These are phyloP conservation scores for Fagus sylvatica DNA, from an alignment of 306 rosid species.

Conservation along the genomic window DNA sequence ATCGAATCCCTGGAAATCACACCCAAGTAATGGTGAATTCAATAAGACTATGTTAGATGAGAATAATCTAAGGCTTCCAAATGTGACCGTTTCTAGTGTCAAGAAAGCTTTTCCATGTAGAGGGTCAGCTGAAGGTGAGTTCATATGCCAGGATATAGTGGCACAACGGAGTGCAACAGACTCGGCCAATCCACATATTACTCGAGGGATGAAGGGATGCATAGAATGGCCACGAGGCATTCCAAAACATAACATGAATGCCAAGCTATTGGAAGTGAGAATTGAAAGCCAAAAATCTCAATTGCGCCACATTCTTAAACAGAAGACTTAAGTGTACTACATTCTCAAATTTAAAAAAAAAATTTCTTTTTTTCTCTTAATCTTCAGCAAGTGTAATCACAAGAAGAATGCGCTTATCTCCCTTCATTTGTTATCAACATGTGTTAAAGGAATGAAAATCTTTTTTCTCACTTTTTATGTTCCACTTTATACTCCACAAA, in stretches of 20 bases:
- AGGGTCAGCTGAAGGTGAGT: constrained; percentile 24
- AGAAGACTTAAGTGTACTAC: constrained; percentile 20
- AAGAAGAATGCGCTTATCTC: neutral
- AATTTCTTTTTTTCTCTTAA: neutral
- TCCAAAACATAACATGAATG: constrained; percentile 36
- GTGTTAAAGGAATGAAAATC: too few relatives aligned
- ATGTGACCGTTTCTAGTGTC: constrained; percentile 11
- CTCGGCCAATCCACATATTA: constrained; percentile 59
- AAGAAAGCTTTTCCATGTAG: constrained; percentile 8
- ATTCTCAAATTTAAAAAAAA: neutral
- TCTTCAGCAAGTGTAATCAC: neutral
- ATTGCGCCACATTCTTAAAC: constrained; percentile 52
- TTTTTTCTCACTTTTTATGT: too few relatives aligned
- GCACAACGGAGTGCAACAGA: constrained; percentile 21
- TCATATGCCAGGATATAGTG: constrained; percentile 15
- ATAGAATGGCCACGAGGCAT: constrained; percentile 57
- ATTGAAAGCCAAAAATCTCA: constrained; percentile 59
- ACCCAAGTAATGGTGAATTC: constrained; percentile 1
- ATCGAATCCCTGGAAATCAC: constrained; percentile 20
- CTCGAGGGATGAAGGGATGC: constrained; percentile 63
- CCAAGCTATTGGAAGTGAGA: constrained; percentile 45
- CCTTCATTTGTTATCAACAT: neutral
- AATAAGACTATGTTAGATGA: constrained; percentile 4
- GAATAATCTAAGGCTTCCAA: constrained; percentile 24
- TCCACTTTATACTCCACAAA: too few relatives aligned